Evolutionary conservation across 768 basidiomycete genomes (phyloP).

Genomic region (Rhodocollybia butyracea): DNA sequence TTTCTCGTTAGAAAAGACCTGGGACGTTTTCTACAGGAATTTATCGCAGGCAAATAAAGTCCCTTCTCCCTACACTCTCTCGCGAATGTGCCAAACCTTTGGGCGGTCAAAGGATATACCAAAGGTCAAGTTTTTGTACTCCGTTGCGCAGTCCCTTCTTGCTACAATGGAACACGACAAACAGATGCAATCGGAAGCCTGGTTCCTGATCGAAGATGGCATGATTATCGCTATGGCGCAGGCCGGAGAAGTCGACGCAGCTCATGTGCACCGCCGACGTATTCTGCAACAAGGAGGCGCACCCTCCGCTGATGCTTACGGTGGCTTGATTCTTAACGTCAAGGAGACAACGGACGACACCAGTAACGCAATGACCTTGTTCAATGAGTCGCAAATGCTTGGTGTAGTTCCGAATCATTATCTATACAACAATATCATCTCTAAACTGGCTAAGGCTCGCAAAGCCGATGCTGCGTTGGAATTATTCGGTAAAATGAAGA

Average conservation of each 20-base stretch:
- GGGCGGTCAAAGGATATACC: conserved; percentile 61
- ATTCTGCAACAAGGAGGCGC: conserved; percentile 77
- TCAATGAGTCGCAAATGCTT: conserved; percentile 67
- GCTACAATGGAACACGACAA: conserved; percentile 39
- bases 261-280: conserved; percentile 77
- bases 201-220: conserved; percentile 80
- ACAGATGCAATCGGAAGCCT: conserved; percentile 48
- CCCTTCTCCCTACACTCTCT: conserved; percentile 51
- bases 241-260: conserved; percentile 74
- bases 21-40: too few species aligned
- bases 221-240: conserved; percentile 90
- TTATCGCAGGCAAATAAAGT: too few species aligned
- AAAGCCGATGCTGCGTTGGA: conserved; percentile 89
- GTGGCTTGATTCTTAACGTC: conserved; percentile 79
- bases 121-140: conserved; percentile 65
- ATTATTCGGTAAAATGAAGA: conserved; percentile 87
- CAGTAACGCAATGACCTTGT: conserved; percentile 80
- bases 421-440: conserved; percentile 97
- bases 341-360: conserved; percentile 97
- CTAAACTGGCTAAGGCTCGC: conserved; percentile 90
- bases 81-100: conserved; percentile 61
- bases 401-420: conserved; percentile 79
- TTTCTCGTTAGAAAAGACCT: too few species aligned
- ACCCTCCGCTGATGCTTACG: conserved; percentile 90
- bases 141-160: conserved; percentile 61